Percentiles rank a stretch among this genome's conserved stretches.
Evolutionary conservation across 164 flowering plant species (phyloP).

Genomic region (Cinnamomum chago): DNA sequence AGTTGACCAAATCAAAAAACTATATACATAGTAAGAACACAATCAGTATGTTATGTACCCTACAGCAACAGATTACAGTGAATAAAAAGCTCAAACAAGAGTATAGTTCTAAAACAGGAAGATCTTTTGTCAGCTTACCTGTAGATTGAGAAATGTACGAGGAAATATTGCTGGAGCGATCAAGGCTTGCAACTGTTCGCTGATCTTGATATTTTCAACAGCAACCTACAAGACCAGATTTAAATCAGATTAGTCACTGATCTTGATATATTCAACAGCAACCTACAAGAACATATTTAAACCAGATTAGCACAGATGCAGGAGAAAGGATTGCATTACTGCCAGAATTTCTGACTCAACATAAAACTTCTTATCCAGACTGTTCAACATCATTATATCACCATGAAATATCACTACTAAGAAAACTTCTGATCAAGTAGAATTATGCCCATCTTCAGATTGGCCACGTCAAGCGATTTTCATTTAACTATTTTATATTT

Average conservation of each 20-base stretch:
- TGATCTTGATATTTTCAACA: slow-evolving; percentile 62
- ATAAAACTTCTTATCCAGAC: too few species aligned
- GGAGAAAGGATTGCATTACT: too few species aligned
- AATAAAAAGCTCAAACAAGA: background rate
- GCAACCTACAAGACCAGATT: slow-evolving; percentile 46
- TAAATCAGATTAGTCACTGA: slow-evolving; percentile 36
- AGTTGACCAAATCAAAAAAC: background rate
- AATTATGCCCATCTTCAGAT: too few species aligned
- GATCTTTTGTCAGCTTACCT: slow-evolving; percentile 38
- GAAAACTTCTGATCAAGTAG: too few species aligned
- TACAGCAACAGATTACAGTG: background rate
- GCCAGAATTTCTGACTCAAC: too few species aligned
- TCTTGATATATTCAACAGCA: slow-evolving; percentile 53
- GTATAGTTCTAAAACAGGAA: background rate
- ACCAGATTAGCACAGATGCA: background rate
- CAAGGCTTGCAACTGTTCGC: slow-evolving; percentile 70
- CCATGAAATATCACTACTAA: too few species aligned
- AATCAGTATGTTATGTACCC: background rate
- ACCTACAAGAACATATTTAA: slow-evolving; percentile 43
- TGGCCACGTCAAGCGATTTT: too few species aligned
- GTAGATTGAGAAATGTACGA: slow-evolving; percentile 66
- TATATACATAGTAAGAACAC: background rate
- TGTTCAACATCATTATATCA: too few species aligned
- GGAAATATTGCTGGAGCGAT: slow-evolving; percentile 91
- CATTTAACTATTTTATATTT: too few species aligned